These are phyloP conservation scores for Leishmania lainsoni DNA, from an alignment of 208 protist genomes.

Conservation along the genomic window DNA sequence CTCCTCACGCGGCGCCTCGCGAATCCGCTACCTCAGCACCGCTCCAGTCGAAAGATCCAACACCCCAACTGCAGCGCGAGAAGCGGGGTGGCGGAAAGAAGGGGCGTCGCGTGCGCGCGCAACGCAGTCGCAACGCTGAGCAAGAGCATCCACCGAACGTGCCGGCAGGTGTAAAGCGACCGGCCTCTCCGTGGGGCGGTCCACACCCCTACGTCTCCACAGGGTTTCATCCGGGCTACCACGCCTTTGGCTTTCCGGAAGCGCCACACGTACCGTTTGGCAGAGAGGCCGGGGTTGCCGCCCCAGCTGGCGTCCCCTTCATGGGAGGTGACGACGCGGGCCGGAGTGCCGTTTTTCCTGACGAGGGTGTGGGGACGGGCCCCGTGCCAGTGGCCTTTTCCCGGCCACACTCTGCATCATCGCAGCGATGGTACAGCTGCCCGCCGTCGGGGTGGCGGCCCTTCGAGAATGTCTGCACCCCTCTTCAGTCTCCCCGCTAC, in stretches of 20 bases:
- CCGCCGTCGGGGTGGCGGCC: neutral
- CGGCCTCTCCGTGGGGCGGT: neutral
- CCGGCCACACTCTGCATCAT: neutral
- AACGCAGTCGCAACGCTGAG: neutral
- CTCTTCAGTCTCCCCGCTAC: neutral
- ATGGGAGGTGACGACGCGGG: neutral
- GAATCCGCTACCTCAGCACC: neutral
- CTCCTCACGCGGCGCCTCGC: neutral
- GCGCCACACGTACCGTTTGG: constrained; percentile 9
- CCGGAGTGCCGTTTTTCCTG: neutral
- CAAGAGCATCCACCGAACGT: neutral
- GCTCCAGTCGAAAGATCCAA: neutral
- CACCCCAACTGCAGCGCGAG: neutral
- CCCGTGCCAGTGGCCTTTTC: neutral
- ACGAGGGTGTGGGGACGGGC: neutral
- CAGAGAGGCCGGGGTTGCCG: neutral
- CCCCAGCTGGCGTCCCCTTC: neutral
- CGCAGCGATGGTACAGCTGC: constrained; percentile 1
- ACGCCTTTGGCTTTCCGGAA: neutral
- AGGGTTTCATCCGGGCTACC: no score
- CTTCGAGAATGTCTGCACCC: neutral
- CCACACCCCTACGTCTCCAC: neutral
- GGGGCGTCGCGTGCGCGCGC: neutral
- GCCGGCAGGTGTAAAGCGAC: neutral
- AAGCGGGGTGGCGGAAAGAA: neutral